Conservation (phyloP, 2,329 filamentous ascomycete species). For the Cytospora leucostoma region DNA sequence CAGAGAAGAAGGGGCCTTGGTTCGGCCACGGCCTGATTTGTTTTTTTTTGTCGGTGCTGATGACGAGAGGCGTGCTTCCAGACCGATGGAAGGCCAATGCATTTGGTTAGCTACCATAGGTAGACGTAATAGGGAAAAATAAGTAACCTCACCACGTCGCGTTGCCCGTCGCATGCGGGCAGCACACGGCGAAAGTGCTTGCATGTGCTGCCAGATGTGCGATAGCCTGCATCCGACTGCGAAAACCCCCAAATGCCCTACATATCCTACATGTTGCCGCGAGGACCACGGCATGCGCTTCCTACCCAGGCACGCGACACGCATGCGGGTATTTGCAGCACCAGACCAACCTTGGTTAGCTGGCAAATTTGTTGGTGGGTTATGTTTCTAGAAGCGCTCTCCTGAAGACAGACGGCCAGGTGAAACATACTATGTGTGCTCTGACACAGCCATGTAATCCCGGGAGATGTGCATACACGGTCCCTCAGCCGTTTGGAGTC, state of each 20-base stretch:
- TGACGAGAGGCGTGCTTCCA: conserved; percentile 7
- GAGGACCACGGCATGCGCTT: background rate
- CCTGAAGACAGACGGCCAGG: background rate
- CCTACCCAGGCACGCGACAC: background rate
- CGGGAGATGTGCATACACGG: background rate
- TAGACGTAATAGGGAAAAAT: conserved; percentile 18
- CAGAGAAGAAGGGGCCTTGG: background rate
- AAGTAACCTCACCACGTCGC: background rate
- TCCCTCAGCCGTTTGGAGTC: background rate
- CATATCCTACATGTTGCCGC: background rate
- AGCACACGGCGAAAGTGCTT: background rate
- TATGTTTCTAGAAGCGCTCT: background rate
- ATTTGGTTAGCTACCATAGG: conserved; percentile 22
- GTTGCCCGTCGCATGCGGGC: background rate
- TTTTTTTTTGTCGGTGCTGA: conserved; percentile 3
- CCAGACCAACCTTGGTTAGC: background rate
- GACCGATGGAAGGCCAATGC: background rate
- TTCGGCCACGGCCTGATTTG: conserved; percentile 8
- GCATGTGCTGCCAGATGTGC: background rate
- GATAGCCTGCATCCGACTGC: background rate
- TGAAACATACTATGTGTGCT: background rate
- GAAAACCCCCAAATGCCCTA: background rate
- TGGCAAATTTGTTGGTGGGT: background rate
- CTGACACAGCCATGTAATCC: too few relatives aligned
- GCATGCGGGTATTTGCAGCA: background rate